These are phyloP conservation scores for Zalaria sp. DNA, from an alignment of 2,329 filamentous ascomycete species.

Conservation along the genomic window DNA sequence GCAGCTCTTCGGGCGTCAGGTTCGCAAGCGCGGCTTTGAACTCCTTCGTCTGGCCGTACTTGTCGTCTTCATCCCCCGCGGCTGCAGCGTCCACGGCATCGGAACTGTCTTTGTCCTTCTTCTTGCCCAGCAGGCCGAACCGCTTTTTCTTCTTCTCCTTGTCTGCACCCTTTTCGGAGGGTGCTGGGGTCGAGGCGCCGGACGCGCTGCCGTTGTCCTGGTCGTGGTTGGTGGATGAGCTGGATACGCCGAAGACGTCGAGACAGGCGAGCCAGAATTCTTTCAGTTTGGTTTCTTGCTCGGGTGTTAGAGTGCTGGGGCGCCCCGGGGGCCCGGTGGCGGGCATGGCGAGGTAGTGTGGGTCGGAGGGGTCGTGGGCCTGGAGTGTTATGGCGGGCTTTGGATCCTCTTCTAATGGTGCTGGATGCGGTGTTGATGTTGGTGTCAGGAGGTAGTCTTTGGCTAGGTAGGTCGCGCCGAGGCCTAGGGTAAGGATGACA, in stretches of 20 bases:
- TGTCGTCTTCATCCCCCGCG: constrained; percentile 56
- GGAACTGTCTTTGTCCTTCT: constrained; percentile 37
- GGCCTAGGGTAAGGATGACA: constrained; percentile 9
- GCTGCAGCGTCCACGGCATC: constrained; percentile 16
- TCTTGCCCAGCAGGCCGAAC: constrained; percentile 50
- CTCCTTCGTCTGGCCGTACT: constrained; percentile 79
- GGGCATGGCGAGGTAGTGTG: constrained; percentile 18
- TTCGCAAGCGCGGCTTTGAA: constrained; percentile 71
- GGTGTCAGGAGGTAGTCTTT: constrained; percentile 6
- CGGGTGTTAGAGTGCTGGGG: constrained; percentile 72
- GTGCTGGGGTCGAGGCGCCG: constrained; percentile 5
- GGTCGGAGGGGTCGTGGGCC: background rate
- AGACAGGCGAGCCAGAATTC: constrained; percentile 72
- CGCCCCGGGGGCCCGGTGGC: constrained; percentile 48
- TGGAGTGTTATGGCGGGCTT: constrained; percentile 3
- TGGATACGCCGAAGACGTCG: constrained; percentile 54
- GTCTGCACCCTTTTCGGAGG: constrained; percentile 15
- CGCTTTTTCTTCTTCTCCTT: constrained; percentile 64
- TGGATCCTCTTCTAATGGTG: constrained; percentile 1
- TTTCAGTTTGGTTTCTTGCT: constrained; percentile 77
- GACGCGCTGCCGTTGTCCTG: constrained; percentile 14
- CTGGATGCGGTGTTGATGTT: background rate
- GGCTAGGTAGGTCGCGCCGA: constrained; percentile 11
- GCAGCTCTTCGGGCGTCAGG: constrained; percentile 63
- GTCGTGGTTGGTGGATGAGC: constrained; percentile 4